Evolutionary conservation across 1,284 basidiomycete species (phyloP).

Genomic region (Pseudozyma pruni): DNA sequence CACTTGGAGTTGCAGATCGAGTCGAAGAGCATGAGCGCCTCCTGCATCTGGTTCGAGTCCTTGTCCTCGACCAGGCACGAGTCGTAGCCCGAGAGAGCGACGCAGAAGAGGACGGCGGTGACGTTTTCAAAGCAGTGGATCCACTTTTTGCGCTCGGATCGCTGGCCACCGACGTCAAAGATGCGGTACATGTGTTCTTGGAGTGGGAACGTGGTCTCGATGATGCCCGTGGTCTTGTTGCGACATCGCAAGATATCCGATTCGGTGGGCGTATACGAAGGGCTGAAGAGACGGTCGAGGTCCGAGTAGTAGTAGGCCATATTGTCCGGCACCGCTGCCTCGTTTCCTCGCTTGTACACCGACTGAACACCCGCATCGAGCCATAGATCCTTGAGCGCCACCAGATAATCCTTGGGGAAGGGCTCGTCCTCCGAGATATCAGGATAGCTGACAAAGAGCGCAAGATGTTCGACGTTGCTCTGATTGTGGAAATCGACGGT

Average conservation of each 20-base stretch:
- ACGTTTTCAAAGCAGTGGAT: conserved; percentile 70
- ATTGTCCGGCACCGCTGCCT: conserved; percentile 88
- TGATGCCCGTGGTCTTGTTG: conserved; percentile 90
- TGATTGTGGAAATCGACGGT: conserved; percentile 76
- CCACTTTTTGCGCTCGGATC: conserved; percentile 83
- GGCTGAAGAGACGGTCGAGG: conserved; percentile 81
- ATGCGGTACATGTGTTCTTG: conserved; percentile 71
- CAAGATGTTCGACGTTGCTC: conserved; percentile 49
- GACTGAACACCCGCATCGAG: conserved; percentile 78
- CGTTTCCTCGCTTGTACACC: conserved; percentile 80
- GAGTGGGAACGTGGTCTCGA: conserved; percentile 83
- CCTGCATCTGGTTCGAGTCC: conserved; percentile 94
- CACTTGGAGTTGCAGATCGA: conserved; percentile 95
- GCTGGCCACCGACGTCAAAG: conserved; percentile 91
- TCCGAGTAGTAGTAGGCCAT: conserved; percentile 76
- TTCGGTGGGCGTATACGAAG: conserved; percentile 77
- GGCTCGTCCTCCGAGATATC: conserved; percentile 77
- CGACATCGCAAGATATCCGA: conserved; percentile 83
- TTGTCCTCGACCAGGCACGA: conserved; percentile 92
- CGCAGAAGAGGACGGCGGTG: conserved; percentile 86
- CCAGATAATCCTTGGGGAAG: conserved; percentile 76
- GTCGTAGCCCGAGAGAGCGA: conserved; percentile 87
- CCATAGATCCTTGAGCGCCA: conserved; percentile 81
- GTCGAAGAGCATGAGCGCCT: conserved; percentile 93
- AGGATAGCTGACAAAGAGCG: conserved; percentile 55